phyloP scores from a whole-genome alignment of 129 eudicot species.

The Solidago caesia region DNA sequence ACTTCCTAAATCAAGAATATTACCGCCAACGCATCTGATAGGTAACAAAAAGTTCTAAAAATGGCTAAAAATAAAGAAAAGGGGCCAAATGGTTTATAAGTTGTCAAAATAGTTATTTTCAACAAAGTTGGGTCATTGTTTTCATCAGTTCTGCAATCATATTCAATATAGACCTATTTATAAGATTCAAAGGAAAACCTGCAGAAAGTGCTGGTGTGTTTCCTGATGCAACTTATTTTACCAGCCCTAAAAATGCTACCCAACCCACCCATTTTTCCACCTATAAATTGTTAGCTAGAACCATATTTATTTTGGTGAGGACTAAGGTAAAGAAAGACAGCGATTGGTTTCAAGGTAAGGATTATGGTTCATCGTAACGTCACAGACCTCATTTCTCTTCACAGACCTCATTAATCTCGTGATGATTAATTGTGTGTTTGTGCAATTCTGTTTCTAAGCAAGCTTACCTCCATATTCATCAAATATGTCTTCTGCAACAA shows the following conservation, averaged over 20 bases:
- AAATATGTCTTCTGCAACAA: slow-evolving; percentile 95
- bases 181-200: background rate
- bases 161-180: background rate
- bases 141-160: background rate
- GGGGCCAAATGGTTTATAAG: too few relatives aligned
- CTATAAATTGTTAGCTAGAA: background rate
- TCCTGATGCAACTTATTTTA: background rate
- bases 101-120: background rate
- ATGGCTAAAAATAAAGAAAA: too few relatives aligned
- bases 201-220: too few relatives aligned
- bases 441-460: background rate
- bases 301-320: background rate
- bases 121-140: background rate
- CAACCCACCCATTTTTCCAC: background rate
- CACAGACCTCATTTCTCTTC: background rate
- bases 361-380: background rate
- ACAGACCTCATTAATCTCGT: background rate
- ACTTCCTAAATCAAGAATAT: background rate
- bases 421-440: background rate
- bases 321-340: background rate
- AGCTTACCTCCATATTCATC: slow-evolving; percentile 94
- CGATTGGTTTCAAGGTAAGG: background rate
- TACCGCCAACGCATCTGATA: too few relatives aligned
- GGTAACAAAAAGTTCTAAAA: too few relatives aligned
- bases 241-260: background rate